Base-by-base conservation (phyloP, 2,329 filamentous ascomycete genomes). In the Sarocladium kiliense region DNA sequence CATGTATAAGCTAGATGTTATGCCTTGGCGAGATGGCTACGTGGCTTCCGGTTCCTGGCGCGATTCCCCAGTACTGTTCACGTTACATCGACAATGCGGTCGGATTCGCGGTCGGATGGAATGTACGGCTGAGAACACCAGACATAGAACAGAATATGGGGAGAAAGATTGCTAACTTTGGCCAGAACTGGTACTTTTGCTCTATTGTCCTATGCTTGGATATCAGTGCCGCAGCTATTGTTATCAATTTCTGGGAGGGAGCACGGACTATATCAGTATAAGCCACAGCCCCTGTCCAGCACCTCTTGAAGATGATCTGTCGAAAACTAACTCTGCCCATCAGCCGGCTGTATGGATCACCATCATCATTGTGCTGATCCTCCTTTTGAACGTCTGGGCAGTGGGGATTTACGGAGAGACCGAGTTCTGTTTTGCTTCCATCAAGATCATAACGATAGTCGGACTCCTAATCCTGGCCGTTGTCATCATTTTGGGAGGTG, bases 21-120 rank as follows among this genome's bases (percentile, higher is more conserved):
- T n/a, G n/a, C n/a, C n/a, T n/a, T n/a, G n/a, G n/a, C n/a, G n/a
- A n/a, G 66, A 66, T 32, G 66, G 75, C 62, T 76, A 79, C 61
- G 77, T 77, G 49, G 74, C 71, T 50, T 73, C n/a, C n/a, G n/a
- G n/a, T 77, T 55, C 68, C 67, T n/a, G 74, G 77, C 60, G 72
- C 81, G 76, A 76, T 51, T 74, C 78, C 39, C 80, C 77, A 67
- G 72, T 82, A 57, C 75, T 78, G 32, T 62, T 77, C 62, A 64
- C 74, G 75, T 32, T 76, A 75, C 58, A 70, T 77, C n/a, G 72
- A 73, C 21, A 66, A 68, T 18, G 69, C 66, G 36, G 59, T 78
- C 34, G 74, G 74, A 2, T 77, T 77, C 55, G 68, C 73, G 9
- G 66, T 76, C 59, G 75, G 74, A 3, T 76, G n/a, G n/a, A n/a